These are phyloP conservation scores for Pseudogymnoascus sp. DNA, from an alignment of 2,329 filamentous ascomycete species.

Conservation along the genomic window DNA sequence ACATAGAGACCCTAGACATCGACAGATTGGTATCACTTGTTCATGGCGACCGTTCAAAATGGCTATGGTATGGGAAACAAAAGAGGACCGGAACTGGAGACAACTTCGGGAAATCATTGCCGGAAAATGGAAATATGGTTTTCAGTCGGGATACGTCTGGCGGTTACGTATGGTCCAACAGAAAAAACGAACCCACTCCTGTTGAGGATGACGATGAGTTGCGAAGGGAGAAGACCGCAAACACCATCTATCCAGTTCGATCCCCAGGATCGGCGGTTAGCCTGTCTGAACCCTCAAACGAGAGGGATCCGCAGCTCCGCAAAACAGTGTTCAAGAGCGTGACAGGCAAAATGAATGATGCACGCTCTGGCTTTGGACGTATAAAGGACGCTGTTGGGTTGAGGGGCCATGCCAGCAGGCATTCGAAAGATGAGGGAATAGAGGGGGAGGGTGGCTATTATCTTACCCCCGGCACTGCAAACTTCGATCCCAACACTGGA, in stretches of 20 bases:
- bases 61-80: conserved; percentile 90
- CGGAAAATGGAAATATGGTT: conserved; percentile 40
- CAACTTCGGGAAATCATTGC: conserved; percentile 37
- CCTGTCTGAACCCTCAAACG: conserved; percentile 41
- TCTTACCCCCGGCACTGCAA: conserved; percentile 16
- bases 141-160: conserved; percentile 51
- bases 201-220: conserved; percentile 45
- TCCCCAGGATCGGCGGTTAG: conserved; percentile 41
- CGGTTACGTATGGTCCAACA: conserved; percentile 38
- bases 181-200: conserved; percentile 44
- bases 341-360: conserved; percentile 70
- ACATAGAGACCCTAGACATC: conserved; percentile 86
- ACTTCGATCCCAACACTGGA: conserved; percentile 11
- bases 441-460: conserved; percentile 20
- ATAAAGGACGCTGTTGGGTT: conserved; percentile 77
- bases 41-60: conserved; percentile 78
- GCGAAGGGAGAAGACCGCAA: conserved; percentile 38
- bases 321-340: conserved; percentile 72
- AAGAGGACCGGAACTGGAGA: conserved; percentile 51
- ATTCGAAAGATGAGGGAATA: conserved; percentile 48
- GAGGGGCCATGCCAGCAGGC: conserved; percentile 43
- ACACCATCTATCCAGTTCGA: conserved; percentile 36
- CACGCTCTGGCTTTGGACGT: conserved; percentile 71
- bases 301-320: conserved; percentile 48
- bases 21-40: conserved; percentile 73